Conservation (phyloP, 2,329 filamentous ascomycete genomes). For the Ophiocordyceps unilateralis region DNA sequence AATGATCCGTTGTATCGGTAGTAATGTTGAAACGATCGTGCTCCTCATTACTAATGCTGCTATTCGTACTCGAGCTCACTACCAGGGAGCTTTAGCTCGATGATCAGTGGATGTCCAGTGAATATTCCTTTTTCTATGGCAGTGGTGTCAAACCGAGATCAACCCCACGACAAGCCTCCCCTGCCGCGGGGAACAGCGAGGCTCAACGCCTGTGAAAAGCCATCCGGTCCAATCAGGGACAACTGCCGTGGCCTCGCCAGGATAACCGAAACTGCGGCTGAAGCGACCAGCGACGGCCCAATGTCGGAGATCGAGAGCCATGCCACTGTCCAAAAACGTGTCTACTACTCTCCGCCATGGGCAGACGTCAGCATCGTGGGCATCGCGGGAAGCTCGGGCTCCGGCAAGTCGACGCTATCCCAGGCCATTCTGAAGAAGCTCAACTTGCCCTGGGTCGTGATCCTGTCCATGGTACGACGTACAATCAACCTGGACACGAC, state of each 20-base stretch:
- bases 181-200: neutral
- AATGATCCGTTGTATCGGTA: no score
- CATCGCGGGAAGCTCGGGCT: conserved; percentile 87
- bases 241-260: neutral
- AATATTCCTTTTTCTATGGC: neutral
- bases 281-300: neutral
- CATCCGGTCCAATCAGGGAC: neutral
- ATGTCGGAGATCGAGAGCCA: conserved; percentile 21
- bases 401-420: conserved; percentile 83
- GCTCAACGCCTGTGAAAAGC: neutral
- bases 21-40: no score
- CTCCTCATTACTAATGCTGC: no score
- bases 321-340: conserved; percentile 36
- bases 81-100: no score
- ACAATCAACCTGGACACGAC: neutral
- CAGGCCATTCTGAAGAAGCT: conserved; percentile 79
- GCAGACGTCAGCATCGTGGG: conserved; percentile 92
- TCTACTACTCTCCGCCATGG: conserved; percentile 88
- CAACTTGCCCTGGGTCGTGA: conserved; percentile 94
- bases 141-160: neutral
- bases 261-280: neutral
- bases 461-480: conserved; percentile 71
- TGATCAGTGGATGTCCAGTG: no score
- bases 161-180: no score
- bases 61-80: no score